These are phyloP conservation scores for Pisolithus microcarpus DNA, from an alignment of 768 basidiomycete genomes.

Conservation along the genomic window DNA sequence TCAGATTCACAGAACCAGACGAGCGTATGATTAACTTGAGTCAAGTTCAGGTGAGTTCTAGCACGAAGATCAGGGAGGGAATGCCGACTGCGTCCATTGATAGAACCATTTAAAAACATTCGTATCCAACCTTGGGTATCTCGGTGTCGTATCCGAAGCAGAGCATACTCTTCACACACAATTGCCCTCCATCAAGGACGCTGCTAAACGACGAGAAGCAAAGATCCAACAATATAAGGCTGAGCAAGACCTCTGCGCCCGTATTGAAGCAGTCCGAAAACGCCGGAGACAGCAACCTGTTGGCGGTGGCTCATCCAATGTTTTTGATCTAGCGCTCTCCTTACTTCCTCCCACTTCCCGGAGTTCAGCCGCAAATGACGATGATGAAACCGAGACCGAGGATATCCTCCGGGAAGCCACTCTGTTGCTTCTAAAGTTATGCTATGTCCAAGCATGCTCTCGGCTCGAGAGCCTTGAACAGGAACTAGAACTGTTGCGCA, in stretches of 20 bases:
- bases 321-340: conserved; percentile 59
- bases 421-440: conserved; percentile 65
- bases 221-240: conserved; percentile 89
- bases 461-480: conserved; percentile 63
- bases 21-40: conserved; percentile 52
- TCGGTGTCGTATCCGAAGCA: conserved; percentile 55
- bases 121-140: conserved; percentile 48
- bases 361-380: conserved; percentile 25
- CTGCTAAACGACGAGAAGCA: conserved; percentile 65
- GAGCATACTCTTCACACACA: conserved; percentile 52
- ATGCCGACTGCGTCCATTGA: conserved; percentile 3
- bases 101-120: conserved; percentile 48
- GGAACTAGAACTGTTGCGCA: conserved; percentile 63
- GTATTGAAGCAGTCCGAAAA: conserved; percentile 57
- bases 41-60: conserved; percentile 48
- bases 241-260: conserved; percentile 70
- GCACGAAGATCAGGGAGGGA: conserved; percentile 1
- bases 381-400: conserved; percentile 53
- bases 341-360: conserved; percentile 40
- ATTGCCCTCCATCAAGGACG: conserved; percentile 47
- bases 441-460: conserved; percentile 60
- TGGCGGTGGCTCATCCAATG: conserved; percentile 31
- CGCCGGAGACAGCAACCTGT: conserved; percentile 38
- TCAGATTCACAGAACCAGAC: conserved; percentile 46
- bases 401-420: conserved; percentile 60